These are phyloP conservation scores for Aspergillus homomorphus DNA, from an alignment of 495 filamentous ascomycete species.

Conservation along the genomic window DNA sequence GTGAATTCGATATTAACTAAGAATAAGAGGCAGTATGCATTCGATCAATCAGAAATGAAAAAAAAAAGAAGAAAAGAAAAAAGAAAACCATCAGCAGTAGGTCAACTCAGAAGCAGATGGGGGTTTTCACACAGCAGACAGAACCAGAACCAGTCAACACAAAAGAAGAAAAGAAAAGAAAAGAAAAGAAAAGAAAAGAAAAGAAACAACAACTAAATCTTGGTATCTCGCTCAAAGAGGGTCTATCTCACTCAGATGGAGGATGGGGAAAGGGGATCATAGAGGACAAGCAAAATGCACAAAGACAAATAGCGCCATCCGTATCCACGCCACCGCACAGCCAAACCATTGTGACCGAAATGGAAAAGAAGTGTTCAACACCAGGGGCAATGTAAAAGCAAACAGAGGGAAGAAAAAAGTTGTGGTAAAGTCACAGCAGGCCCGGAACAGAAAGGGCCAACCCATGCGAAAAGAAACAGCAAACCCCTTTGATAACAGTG, in stretches of 20 bases:
- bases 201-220: conserved; percentile 31
- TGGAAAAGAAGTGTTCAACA: conserved; percentile 26
- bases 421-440: conserved; percentile 13
- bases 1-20: neutral
- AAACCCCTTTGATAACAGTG: conserved; percentile 31
- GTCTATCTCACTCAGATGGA: conserved; percentile 45
- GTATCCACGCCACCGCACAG: conserved; percentile 39
- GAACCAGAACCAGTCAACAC: conserved; percentile 9
- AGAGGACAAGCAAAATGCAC: conserved; percentile 36
- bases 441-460: conserved; percentile 9
- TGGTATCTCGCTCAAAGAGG: conserved; percentile 48
- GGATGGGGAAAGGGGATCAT: conserved; percentile 27
- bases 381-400: conserved; percentile 19
- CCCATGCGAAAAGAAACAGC: conserved; percentile 19
- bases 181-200: conserved; percentile 17
- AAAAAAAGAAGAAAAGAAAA: neutral
- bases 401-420: conserved; percentile 16
- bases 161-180: conserved; percentile 12
- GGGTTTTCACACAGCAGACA: conserved; percentile 7
- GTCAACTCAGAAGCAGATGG: neutral
- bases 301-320: conserved; percentile 40
- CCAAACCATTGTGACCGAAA: conserved; percentile 27
- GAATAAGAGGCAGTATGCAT: neutral
- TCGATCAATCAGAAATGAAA: neutral
- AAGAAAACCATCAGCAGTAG: neutral